Percentiles rank a stretch among this genome's conserved stretches.
Evolutionary conservation across 2,329 filamentous ascomycete genomes (phyloP).

Genomic region (Aspergillus sp.): DNA sequence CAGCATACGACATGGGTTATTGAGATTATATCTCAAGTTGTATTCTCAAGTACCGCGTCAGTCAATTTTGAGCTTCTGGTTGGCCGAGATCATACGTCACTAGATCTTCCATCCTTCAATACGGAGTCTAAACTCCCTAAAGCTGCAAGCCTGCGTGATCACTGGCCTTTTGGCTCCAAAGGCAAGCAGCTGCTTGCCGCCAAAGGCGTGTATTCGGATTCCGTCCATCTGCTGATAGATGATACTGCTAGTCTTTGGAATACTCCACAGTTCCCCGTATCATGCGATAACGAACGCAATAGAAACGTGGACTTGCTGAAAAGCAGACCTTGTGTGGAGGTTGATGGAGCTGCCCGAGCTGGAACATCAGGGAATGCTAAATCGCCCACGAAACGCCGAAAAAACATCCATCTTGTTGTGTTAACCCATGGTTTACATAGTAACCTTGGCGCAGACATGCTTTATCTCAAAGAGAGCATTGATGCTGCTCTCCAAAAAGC

Average conservation of each 20-base stretch:
- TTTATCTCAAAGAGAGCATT: slow-evolving; percentile 96
- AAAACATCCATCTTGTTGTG: slow-evolving; percentile 79
- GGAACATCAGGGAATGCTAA: background rate
- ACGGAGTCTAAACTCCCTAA: slow-evolving; percentile 49
- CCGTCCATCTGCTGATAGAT: slow-evolving; percentile 75
- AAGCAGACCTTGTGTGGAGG: slow-evolving; percentile 33
- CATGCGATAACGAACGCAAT: slow-evolving; percentile 35
- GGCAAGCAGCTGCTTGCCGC: slow-evolving; percentile 59
- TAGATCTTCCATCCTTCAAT: slow-evolving; percentile 64
- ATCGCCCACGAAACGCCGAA: slow-evolving; percentile 24
- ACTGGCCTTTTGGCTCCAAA: slow-evolving; percentile 63
- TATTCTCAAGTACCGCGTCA: slow-evolving; percentile 85
- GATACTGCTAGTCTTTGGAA: slow-evolving; percentile 92
- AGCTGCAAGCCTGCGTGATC: slow-evolving; percentile 73
- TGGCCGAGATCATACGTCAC: slow-evolving; percentile 79
- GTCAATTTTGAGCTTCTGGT: slow-evolving; percentile 87
- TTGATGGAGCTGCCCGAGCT: slow-evolving; percentile 24
- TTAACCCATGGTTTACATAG: slow-evolving; percentile 94
- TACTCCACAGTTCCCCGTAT: slow-evolving; percentile 75
- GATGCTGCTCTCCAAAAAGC: slow-evolving; percentile 69
- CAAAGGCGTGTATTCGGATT: slow-evolving; percentile 80
- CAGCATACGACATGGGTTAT: slow-evolving; percentile 78
- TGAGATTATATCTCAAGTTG: slow-evolving; percentile 86
- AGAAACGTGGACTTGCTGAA: background rate
- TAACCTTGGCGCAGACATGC: slow-evolving; percentile 93